Evolutionary conservation across 2,329 filamentous ascomycete species (phyloP), one percentile per base, ranked within the genome.

Genomic region (Aspergillus glaucus): DNA sequence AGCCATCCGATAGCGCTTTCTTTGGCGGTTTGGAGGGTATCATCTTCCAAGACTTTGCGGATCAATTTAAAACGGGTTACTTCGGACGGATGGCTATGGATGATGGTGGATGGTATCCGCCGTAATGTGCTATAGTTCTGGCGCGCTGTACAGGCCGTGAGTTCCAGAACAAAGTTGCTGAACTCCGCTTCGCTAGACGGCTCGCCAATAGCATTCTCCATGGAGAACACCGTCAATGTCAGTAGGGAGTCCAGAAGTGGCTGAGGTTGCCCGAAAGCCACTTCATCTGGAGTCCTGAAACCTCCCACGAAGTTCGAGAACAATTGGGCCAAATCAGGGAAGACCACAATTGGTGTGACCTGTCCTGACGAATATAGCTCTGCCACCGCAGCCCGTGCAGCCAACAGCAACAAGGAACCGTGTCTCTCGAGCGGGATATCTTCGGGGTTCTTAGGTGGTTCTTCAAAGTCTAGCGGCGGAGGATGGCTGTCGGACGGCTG

Each of bases 1-100:
- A 83, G 66, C 80, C 80, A 84, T 30, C 76, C 74, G 4, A 84
- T 75, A 2, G 79, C 80, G 39, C 75, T 76, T 32, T 79, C 77
- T 56, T 79, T 79, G 34, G 79, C 72, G 14, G 78, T 77, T 42
- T 76, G 72, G 50, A 79, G 75, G 0, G 72, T 71, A 15, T 77
- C 77, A 44, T 80, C 71, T 52, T 80, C 75, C 3, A 82, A 66
- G 2, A 79, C 77, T 41, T 76, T 75, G 4, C 74, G 71, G 46
- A 82, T 79, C 54, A 81, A 74, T 3, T 75, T 75, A 28, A 80
- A 69, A 3, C 79, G 74, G 1, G 74, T 72, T 6, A 71, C 58
- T 24, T 76, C 71, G 8, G 77, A 76, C 3, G 79, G 76, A 47
- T 82, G 76, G 2, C 72, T 78, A 50, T 78, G 75, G 3, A 82